These are phyloP conservation scores for Trichoderma gracile DNA, from an alignment of 2,329 filamentous ascomycete genomes.

Conservation along the genomic window DNA sequence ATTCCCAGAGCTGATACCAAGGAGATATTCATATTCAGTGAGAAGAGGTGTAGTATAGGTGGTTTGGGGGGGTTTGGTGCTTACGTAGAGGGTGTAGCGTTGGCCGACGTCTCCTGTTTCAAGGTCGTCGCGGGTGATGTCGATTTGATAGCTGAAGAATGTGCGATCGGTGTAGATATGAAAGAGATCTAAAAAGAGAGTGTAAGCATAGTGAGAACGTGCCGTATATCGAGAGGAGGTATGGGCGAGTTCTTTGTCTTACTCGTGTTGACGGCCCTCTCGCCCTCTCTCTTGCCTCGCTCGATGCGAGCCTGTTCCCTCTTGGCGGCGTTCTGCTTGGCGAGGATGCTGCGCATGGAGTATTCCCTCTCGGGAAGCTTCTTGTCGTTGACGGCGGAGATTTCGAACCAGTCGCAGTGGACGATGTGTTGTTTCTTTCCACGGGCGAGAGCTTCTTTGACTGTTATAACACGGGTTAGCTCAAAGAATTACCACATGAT, in stretches of 20 bases:
- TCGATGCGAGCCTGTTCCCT: constrained; percentile 40
- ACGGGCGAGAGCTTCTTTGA: constrained; percentile 42
- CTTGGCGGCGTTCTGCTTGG: constrained; percentile 36
- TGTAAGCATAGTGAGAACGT: neutral
- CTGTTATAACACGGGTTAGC: constrained; percentile 32
- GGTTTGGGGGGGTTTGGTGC: constrained; percentile 31
- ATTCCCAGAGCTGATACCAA: constrained; percentile 63
- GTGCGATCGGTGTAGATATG: constrained; percentile 64
- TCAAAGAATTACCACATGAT: neutral
- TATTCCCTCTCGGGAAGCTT: constrained; percentile 42
- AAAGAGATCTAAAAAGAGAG: constrained; percentile 57
- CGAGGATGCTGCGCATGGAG: constrained; percentile 42
- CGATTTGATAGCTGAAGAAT: constrained; percentile 64
- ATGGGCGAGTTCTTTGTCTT: constrained; percentile 30
- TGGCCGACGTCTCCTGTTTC: constrained; percentile 52
- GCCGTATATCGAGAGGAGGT: no score
- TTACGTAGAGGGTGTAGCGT: constrained; percentile 60
- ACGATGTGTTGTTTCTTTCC: constrained; percentile 46
- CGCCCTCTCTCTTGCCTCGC: constrained; percentile 43
- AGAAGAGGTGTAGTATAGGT: no score
- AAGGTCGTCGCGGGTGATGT: constrained; percentile 56
- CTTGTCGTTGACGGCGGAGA: constrained; percentile 42
- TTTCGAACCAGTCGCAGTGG: constrained; percentile 55
- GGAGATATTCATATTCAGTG: neutral
- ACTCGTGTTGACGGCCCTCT: constrained; percentile 54